These are phyloP conservation scores for Solanum pinnatisectum DNA, from an alignment of 257 asterid genomes.

Conservation along the genomic window DNA sequence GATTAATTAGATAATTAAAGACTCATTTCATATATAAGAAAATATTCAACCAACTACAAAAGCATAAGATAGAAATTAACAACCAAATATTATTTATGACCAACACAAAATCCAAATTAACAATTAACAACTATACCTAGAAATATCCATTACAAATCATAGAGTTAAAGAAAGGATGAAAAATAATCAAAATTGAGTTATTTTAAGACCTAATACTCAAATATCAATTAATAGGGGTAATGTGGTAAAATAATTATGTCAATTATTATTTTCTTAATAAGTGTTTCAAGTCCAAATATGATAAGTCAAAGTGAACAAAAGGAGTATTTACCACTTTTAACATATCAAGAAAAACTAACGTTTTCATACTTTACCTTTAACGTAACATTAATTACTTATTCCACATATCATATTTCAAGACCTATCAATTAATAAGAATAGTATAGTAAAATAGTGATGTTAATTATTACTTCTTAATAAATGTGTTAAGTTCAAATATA, in stretches of 20 bases:
- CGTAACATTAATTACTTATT: neutral
- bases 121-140: neutral
- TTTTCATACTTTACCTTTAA: neutral
- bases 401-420: neutral
- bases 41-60: neutral
- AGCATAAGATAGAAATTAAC: neutral
- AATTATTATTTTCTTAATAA: fast-evolving
- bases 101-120: neutral
- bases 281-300: fast-evolving
- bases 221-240: no score
- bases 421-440: neutral
- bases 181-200: neutral
- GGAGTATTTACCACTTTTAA: neutral
- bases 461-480: neutral
- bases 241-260: neutral
- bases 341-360: no score
- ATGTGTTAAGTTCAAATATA: neutral
- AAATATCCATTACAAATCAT: neutral
- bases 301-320: no score
- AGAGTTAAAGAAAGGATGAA: neutral
- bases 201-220: no score
- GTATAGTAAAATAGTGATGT: neutral
- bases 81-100: neutral
- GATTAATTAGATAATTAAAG: neutral
- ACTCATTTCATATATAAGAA: neutral